Evolutionary conservation across 2,329 filamentous ascomycete species (phyloP).

Genomic region (Diaporthe vaccinii): DNA sequence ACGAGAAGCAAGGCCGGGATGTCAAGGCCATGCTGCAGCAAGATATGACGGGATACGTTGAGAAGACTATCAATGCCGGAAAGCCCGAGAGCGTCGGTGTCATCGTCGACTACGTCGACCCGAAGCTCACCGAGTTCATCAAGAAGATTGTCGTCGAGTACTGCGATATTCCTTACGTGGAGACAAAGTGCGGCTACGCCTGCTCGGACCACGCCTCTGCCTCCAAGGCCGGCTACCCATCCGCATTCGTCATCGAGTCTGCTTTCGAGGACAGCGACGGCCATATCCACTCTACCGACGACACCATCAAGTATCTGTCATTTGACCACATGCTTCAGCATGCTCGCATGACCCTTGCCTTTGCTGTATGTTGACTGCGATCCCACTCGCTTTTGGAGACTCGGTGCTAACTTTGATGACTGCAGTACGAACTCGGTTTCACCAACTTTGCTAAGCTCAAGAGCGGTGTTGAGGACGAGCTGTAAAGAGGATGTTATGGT

Average conservation of each 20-base stretch:
- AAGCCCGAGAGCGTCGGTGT: constrained; percentile 52
- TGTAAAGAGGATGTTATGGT: constrained; percentile 9
- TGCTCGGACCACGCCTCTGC: constrained; percentile 83
- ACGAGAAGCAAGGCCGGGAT: constrained; percentile 49
- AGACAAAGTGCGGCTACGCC: constrained; percentile 91
- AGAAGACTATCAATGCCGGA: constrained; percentile 43
- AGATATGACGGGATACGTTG: constrained; percentile 59
- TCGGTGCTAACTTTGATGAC: background rate
- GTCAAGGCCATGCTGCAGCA: constrained; percentile 60
- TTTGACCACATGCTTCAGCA: constrained; percentile 96
- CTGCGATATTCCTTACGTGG: constrained; percentile 72
- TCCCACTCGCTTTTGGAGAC: background rate
- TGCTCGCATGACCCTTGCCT: constrained; percentile 84
- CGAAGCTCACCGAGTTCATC: constrained; percentile 53
- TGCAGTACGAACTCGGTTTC: constrained; percentile 41
- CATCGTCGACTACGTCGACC: constrained; percentile 56
- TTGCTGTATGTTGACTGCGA: constrained; percentile 60
- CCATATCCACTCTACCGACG: constrained; percentile 79
- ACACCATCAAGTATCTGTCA: constrained; percentile 78
- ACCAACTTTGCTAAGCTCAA: constrained; percentile 41
- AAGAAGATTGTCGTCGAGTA: constrained; percentile 52
- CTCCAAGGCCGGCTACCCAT: constrained; percentile 80
- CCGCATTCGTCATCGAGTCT: constrained; percentile 82
- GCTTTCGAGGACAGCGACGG: constrained; percentile 76
- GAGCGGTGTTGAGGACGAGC: constrained; percentile 32